Evolutionary conservation across 2,329 filamentous ascomycete genomes (phyloP), one percentile per base, ranked within the genome.

Genomic region (Pseudogymnoascus sp.): DNA sequence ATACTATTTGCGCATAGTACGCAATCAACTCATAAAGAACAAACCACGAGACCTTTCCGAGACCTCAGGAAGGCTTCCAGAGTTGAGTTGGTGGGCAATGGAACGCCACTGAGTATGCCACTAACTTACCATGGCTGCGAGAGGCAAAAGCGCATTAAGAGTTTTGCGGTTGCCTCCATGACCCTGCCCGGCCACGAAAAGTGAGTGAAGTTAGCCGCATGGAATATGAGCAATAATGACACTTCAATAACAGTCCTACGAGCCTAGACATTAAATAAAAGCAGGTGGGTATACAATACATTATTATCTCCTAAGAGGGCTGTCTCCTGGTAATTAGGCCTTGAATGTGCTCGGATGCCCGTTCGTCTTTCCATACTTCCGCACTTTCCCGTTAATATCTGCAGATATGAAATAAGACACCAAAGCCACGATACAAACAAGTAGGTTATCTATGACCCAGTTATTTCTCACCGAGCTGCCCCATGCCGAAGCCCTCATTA

Each of bases 401-500:
- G 75, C 74, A 35, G 81, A 73, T 6, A 82, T 80, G 67, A 88
- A 83, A 39, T 58, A 58, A 18, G 37, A 58, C 39, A 83, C 75
- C 79, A 82, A 86, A 47, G 83, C 73, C 7, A 87, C 62, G 5
- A 77, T 72, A 6, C 81, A 71, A 14, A 87, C 64, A 66, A 84
- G 75, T 14, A 87, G 59, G 1, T 80, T 83, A 70, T 89, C 86
- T 41, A 83, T 53, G 14, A 88, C 12, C 78, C 78, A 82, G 67
- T 78, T 86, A 63, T 85, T 85, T 65, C 84, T 77, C 58, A 77
- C 74, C 14, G 78, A 78, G 2, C 82, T 81, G 14, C 84, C 83
- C 68, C 85, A 71, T 15, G 75, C 71, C 25, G 77, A 76, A 70
- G 82, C 87, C 66, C 87, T 85, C 84, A 97, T 88, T 62, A 90